Evolutionary conservation across 1,284 basidiomycete species (phyloP), one percentile per base, ranked within the genome.

Genomic region (Tilletia walkeri): DNA sequence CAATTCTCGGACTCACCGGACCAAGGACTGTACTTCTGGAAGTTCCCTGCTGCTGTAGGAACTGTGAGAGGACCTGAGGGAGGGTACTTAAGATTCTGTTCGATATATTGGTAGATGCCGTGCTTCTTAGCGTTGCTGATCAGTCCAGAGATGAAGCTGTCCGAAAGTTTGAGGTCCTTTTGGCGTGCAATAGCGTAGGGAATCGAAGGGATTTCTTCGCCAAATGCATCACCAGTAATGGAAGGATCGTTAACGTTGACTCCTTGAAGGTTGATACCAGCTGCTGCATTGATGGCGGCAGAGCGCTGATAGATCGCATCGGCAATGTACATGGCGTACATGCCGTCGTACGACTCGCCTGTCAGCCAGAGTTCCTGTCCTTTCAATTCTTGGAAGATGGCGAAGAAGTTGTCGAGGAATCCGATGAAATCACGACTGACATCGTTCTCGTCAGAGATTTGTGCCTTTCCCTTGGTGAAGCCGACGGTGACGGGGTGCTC

Each of bases 311-410:
- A 69, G 65, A 83, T 80, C 34, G 72, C 63, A 48, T 75, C 65
- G 9, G 84, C 80, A 77, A 96, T 94, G 84, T 94, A 95, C 14
- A 96, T 95, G 75, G 98, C 95, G 86, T 93, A 98, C 86, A 97
- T 94, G n/a, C 96, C 95, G n/a, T 94, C 95, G 82, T 90, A 99
- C 73, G 91, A 93, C 86, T 81, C 78, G 36, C 80, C 80, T 0
- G 78, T 82, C 45, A 79, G 67, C 56, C 70, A 76, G 2, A 77
- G 75, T 50, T 75, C 77, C 53, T 77, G 73, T 56, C 72, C 70
- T 36, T 72, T 66, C 10, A 78, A 45, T 65, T 76, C 70, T 14
- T 67, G 66, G 39, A 80, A 82, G 4, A 75, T 78, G 12, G 72
- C 69, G 67, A 69, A 76, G 68, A 77, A 79, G 68, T 78, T 75